Evolutionary conservation across 495 filamentous ascomycete genomes (phyloP).

Genomic region (Mycothermus thermophilus): DNA sequence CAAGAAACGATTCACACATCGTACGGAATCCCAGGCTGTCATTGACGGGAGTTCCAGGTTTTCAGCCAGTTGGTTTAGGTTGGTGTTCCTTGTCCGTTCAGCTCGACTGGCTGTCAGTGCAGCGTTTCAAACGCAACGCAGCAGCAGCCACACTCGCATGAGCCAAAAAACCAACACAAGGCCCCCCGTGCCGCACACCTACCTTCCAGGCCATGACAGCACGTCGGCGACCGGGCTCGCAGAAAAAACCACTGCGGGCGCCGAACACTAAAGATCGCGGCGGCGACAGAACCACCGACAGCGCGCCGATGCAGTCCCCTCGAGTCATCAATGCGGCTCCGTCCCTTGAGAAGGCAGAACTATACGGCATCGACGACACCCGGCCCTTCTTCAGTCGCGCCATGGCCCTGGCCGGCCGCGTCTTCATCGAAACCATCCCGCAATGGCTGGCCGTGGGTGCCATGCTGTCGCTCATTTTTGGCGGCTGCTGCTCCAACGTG

Average conservation of each 20-base stretch:
- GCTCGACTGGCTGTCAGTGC: too few relatives aligned
- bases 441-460: constrained; percentile 52
- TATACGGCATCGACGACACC: constrained; percentile 43
- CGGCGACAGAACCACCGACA: too few relatives aligned
- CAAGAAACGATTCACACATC: too few relatives aligned
- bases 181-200: constrained; percentile 11
- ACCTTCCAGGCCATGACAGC: constrained; percentile 23
- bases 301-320: too few relatives aligned
- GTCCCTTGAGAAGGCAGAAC: constrained; percentile 40
- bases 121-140: too few relatives aligned
- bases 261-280: constrained; percentile 20
- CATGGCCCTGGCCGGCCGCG: constrained; percentile 39
- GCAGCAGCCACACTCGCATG: too few relatives aligned
- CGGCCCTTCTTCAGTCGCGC: constrained; percentile 39
- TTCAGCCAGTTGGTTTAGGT: too few relatives aligned
- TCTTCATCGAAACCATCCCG: constrained; percentile 49
- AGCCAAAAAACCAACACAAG: constrained; percentile 5
- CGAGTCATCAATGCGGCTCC: constrained; percentile 42
- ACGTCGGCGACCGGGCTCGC: constrained; percentile 22
- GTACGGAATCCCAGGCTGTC: too few relatives aligned
- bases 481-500: constrained; percentile 96
- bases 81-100: too few relatives aligned
- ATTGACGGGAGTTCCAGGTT: too few relatives aligned
- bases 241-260: constrained; percentile 22
- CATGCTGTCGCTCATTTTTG: constrained; percentile 84